These are phyloP conservation scores for Cicer judaicum DNA, from an alignment of 306 rosid genomes.

Conservation along the genomic window DNA sequence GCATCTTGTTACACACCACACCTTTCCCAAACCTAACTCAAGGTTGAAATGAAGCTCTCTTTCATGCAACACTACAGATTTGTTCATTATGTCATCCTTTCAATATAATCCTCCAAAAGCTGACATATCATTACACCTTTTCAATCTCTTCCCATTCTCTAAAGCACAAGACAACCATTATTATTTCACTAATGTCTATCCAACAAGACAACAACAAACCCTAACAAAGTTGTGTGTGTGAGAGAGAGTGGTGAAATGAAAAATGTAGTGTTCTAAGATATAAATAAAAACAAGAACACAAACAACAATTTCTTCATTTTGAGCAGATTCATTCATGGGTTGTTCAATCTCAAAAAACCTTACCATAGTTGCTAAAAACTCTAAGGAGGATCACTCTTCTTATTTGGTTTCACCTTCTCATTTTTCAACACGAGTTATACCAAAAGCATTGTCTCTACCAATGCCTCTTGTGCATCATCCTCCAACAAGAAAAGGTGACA, in stretches of 20 bases:
- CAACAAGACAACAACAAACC: conserved; percentile 34
- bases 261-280: conserved; percentile 15
- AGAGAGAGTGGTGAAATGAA: not conserved
- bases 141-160: not conserved
- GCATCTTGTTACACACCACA: conserved; percentile 29
- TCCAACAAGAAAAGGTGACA: conserved; percentile 71
- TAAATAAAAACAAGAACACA: not conserved
- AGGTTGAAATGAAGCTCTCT: conserved; percentile 52
- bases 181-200: conserved; percentile 10
- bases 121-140: conserved; percentile 20
- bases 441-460: conserved; percentile 60
- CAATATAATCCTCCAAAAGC: conserved; percentile 42
- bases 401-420: conserved; percentile 46
- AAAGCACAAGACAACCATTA: conserved; percentile 40
- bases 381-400: conserved; percentile 34
- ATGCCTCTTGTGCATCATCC: conserved; percentile 82
- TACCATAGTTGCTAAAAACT: conserved; percentile 51
- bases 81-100: conserved; percentile 45
- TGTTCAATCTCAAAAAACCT: conserved; percentile 77
- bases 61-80: conserved; percentile 41
- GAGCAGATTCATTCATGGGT: conserved; percentile 69
- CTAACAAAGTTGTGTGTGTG: not conserved
- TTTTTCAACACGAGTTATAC: conserved; percentile 50
- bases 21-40: conserved; percentile 43
- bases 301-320: not conserved